Percentiles rank a stretch among this genome's conserved stretches.
Evolutionary conservation across 2,329 filamentous ascomycete species (phyloP).

Genomic region (Chalara sp.): DNA sequence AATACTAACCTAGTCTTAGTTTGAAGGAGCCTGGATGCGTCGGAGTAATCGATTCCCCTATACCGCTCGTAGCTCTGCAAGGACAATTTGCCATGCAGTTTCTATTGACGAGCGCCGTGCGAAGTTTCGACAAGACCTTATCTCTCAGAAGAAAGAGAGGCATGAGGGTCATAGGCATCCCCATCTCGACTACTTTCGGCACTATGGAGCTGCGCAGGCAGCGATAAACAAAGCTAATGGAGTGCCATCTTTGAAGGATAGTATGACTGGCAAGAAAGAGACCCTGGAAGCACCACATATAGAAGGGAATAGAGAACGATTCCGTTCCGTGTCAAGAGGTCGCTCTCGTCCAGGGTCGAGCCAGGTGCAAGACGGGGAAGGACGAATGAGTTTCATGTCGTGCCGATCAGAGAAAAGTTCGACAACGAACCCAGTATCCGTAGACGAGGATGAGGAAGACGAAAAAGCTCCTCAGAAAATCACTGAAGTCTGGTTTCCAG

Average conservation of each 20-base stretch:
- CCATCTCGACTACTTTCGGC: conserved; percentile 2
- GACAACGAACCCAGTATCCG: not conserved
- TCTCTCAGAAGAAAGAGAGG: conserved; percentile 1
- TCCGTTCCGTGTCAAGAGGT: not conserved
- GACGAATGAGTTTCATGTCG: not conserved
- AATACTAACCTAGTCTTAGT: not conserved
- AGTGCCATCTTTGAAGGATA: not conserved
- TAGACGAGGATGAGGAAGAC: conserved; percentile 25
- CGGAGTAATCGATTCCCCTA: not conserved
- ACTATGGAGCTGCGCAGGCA: not conserved
- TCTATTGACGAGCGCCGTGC: conserved; percentile 10
- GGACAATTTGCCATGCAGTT: conserved; percentile 9
- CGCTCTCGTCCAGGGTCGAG: not conserved
- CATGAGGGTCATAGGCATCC: not conserved
- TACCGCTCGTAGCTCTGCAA: conserved; percentile 8
- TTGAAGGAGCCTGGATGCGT: not conserved
- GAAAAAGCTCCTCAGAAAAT: conserved; percentile 42
- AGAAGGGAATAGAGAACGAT: not conserved
- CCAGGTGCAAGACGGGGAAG: not conserved
- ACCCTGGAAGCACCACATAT: not conserved
- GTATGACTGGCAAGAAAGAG: not conserved
- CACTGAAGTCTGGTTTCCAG: conserved; percentile 53
- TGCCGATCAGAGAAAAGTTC: not conserved
- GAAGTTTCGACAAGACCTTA: conserved; percentile 7
- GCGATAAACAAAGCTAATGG: not conserved